Base-by-base conservation (phyloP, 1,284 basidiomycete species). In the Hemileia vastatrix region DNA sequence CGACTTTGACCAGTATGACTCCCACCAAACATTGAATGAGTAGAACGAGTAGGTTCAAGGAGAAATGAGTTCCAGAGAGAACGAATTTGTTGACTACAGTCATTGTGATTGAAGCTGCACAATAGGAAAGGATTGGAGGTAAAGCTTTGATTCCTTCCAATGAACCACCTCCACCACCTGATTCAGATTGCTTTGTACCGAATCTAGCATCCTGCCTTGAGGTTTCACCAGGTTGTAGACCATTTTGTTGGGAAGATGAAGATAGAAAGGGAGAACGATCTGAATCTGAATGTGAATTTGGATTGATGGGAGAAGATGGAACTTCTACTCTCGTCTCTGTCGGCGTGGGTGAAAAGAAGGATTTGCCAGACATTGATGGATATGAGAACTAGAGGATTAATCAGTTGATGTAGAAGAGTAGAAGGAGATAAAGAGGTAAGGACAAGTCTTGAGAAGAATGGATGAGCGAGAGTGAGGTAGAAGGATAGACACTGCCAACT, bases 81-180 rank as follows among this genome's bases (percentile, higher is more conserved):
- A 74, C 69, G 57, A 68, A 75, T 66, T 75, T 75, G 69, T 75
- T 75, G 59, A 74, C 66, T 13, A 75, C 73, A 2, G 73, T 75
- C 73, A 75, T 75, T 49, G 67, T 69, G 64, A 75, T 75, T 60
- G 70, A 71, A 45, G 72, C 70, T n/a, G 65, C 63, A 61, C 73
- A 75, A 67, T 75, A 75, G 67, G 67, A 69, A 24, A 75, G 65
- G 53, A 75, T 71, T 23, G 72, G 70, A 15, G 73, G 68, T 49
- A 72, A 36, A 1, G 71, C 68, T 18, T 47, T 54, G 4, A 47
- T 32, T 9, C 50, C 31, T 23, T 50, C 50, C 21, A 60, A 36
- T 9, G 58, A 44, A 43, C 33, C 56, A 5, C 9, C 8, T 11
- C 9, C 15, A 11, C 9, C 8, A 40, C 15, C 36, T 40, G 8